Evolutionary conservation across 768 basidiomycete genomes (phyloP), one percentile per base, ranked within the genome.

Genomic region (Sporobolomyces pararoseus): DNA sequence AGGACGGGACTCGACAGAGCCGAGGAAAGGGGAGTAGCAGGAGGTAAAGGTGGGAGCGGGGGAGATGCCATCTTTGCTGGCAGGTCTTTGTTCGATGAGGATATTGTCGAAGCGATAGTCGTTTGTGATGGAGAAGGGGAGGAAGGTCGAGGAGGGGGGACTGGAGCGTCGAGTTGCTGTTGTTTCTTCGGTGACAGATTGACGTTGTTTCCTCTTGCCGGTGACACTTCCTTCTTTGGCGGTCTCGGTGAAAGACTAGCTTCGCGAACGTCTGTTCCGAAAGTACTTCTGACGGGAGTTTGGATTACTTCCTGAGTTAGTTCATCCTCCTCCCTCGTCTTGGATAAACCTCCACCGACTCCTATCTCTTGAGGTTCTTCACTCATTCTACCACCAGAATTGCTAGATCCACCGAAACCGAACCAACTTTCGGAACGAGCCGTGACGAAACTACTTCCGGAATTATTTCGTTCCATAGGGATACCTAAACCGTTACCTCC

Each of bases 371-470:
- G 21, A 13, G 55, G 55, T 34, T 57, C 55, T 57, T 57, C 55
- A 25, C 34, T 57, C 35, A 57, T 39, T n/a, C n/a, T n/a, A n/a
- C n/a, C n/a, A n/a, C n/a, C n/a, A n/a, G n/a, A n/a, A n/a, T n/a
- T n/a, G n/a, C n/a, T n/a, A n/a, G n/a, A n/a, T 13, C 55, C 35
- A 34, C 46, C 59, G 37, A 61, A 49, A 16, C 59, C 59, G 46
- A 61, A 61, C 59, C 59, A 61, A 23, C 59, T 61, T 34, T 61
- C 59, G 7, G 44, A 32, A 10, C 59, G 32, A 7, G 59, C 59
- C 59, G 59, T 61, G 44, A 49, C 59, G 32, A 34, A 61, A n/a
- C 59, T 61, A 44, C 32, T 61, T 19, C 44, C 59, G 1, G 59
- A 61, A 32, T 49, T 61, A 29, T 27, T 47, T 32, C 59, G 29